These are phyloP conservation scores for Gynochthodes officinalis DNA, from an alignment of 257 asterid species.

Conservation along the genomic window DNA sequence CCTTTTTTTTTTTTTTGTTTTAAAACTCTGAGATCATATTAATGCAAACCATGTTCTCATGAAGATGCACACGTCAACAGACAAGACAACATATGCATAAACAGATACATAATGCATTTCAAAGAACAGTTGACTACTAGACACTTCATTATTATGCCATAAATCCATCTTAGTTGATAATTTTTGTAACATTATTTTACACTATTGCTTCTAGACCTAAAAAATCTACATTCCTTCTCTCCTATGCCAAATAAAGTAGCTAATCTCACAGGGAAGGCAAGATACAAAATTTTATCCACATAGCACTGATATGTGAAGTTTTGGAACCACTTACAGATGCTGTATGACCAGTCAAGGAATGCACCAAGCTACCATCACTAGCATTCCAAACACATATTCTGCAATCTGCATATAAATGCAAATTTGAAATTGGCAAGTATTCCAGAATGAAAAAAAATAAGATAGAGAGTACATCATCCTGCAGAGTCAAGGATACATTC, in stretches of 20 bases:
- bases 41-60: constrained; percentile 2
- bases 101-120: not conserved
- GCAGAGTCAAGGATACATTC: not conserved
- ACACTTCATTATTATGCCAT: not conserved
- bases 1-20: not conserved
- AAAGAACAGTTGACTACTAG: not conserved
- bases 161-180: not conserved
- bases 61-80: constrained; percentile 4
- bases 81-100: not conserved
- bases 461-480: not conserved
- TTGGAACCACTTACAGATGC: constrained; percentile 56
- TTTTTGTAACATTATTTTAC: not conserved
- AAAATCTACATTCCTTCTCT: not conserved
- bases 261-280: not conserved
- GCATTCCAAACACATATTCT: constrained; percentile 99
- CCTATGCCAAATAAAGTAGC: constrained; percentile 1
- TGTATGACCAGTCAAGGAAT: constrained; percentile 94
- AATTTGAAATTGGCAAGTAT: not conserved
- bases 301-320: constrained; percentile 20
- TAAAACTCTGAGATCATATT: not conserved
- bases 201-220: not conserved
- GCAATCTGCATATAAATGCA: constrained; percentile 53
- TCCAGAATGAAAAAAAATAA: not conserved
- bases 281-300: not conserved
- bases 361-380: constrained; percentile 97